Conservation (phyloP, 2,329 filamentous ascomycete species). For the Triangularia verruculosa region DNA sequence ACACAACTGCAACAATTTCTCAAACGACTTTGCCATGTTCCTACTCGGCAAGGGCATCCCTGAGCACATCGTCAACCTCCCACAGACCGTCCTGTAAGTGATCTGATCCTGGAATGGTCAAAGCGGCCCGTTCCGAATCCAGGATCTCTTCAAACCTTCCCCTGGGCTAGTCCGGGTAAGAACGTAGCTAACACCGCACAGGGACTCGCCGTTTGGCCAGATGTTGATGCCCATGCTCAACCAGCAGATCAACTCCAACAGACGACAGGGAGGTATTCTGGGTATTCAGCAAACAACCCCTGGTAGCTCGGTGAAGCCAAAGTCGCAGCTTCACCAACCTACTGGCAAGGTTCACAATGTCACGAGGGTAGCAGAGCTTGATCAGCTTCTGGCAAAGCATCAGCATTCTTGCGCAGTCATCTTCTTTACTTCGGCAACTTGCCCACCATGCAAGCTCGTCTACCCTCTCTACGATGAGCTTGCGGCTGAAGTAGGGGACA, state of each 20-base stretch:
- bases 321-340: conserved; percentile 26
- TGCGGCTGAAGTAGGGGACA: conserved; percentile 66
- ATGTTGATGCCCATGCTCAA: conserved; percentile 75
- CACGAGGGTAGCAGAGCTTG: conserved; percentile 56
- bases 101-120: conserved; percentile 59
- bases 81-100: conserved; percentile 71
- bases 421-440: conserved; percentile 90
- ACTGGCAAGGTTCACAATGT: conserved; percentile 58
- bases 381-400: conserved; percentile 58
- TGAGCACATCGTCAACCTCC: conserved; percentile 78
- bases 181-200: conserved; percentile 10
- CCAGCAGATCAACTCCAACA: conserved; percentile 49
- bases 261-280: conserved; percentile 49
- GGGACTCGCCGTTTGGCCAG: conserved; percentile 52
- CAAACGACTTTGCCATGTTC: conserved; percentile 87
- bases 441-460: conserved; percentile 76
- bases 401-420: conserved; percentile 70
- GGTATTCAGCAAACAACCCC: conserved; percentile 43
- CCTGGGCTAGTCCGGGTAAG: background rate
- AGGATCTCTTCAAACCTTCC: background rate
- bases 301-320: conserved; percentile 31
- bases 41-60: conserved; percentile 86
- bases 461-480: conserved; percentile 81
- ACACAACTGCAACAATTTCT: conserved; percentile 98
- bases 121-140: background rate